phyloP scores from a whole-genome alignment of 202 grass and related monocot genomes.

The Elaeis oleifera region DNA sequence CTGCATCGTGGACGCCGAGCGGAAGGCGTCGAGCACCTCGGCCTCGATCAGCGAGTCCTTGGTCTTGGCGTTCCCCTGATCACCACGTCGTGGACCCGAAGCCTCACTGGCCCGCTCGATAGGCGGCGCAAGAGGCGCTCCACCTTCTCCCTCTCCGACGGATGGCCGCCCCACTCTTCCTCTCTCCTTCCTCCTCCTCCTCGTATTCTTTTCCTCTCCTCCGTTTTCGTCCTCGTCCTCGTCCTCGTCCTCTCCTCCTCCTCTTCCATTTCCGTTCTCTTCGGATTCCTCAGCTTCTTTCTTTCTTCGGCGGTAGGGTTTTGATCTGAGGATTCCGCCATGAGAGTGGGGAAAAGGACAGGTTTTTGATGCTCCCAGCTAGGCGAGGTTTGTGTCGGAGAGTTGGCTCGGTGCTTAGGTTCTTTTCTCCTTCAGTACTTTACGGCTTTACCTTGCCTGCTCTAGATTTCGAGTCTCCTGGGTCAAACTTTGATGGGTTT shows the following conservation, averaged over 20 bases:
- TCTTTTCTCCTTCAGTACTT: too few relatives aligned
- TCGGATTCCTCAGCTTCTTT: constrained; percentile 9
- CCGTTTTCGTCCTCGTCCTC: constrained; percentile 38
- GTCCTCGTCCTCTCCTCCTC: constrained; percentile 11
- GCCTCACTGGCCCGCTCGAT: constrained; percentile 43
- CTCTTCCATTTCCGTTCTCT: background rate
- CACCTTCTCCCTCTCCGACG: constrained; percentile 33
- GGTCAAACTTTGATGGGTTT: too few relatives aligned
- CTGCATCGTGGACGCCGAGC: constrained; percentile 40
- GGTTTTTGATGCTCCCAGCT: too few relatives aligned
- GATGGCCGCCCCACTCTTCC: constrained; percentile 11
- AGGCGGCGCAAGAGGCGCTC: constrained; percentile 46
- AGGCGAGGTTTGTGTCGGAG: too few relatives aligned
- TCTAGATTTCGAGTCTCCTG: too few relatives aligned
- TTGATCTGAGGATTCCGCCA: background rate
- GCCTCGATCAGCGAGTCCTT: constrained; percentile 43
- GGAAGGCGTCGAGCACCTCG: constrained; percentile 30
- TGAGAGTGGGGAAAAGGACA: too few relatives aligned
- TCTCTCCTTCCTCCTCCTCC: background rate
- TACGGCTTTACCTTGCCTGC: too few relatives aligned
- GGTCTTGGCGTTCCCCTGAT: constrained; percentile 43
- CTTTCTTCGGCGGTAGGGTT: constrained; percentile 9
- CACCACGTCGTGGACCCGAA: constrained; percentile 48
- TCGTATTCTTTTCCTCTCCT: constrained; percentile 15
- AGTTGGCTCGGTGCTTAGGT: too few relatives aligned